These are phyloP conservation scores for Suhomyces vadensis DNA, from an alignment of 805 yeast species.

Conservation along the genomic window DNA sequence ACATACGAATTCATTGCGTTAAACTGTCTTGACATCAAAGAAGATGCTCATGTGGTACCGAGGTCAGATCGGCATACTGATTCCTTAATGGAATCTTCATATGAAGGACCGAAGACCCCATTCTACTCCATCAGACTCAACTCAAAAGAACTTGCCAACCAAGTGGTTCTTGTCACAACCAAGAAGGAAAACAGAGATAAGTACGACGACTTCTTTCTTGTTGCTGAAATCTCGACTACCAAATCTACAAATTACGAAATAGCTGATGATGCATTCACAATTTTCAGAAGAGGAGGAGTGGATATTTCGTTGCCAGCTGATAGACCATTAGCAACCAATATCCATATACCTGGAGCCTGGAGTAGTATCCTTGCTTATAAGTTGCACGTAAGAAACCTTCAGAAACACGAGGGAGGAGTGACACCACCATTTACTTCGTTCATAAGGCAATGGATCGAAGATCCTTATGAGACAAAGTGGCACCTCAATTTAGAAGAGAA, in stretches of 20 bases:
- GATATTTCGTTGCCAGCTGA: constrained; percentile 43
- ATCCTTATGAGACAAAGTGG: constrained; percentile 80
- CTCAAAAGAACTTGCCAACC: constrained; percentile 39
- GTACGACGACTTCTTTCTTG: constrained; percentile 30
- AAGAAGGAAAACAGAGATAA: constrained; percentile 22
- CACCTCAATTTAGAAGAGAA: constrained; percentile 51
- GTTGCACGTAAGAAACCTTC: constrained; percentile 23
- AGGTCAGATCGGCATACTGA: constrained; percentile 41
- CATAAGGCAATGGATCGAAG: constrained; percentile 62
- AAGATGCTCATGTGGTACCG: constrained; percentile 48
- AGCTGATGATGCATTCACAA: constrained; percentile 35
- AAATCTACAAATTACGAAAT: constrained; percentile 20
- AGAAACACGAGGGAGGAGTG: constrained; percentile 7
- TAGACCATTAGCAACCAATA: constrained; percentile 46
- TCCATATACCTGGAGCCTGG: constrained; percentile 59
- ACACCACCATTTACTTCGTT: constrained; percentile 53
- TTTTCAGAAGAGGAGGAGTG: constrained; percentile 42
- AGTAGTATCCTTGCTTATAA: constrained; percentile 61
- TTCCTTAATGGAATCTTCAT: constrained; percentile 53
- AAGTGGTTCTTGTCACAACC: constrained; percentile 53
- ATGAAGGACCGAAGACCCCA: constrained; percentile 50
- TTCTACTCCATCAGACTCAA: constrained; percentile 50
- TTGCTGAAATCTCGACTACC: constrained; percentile 36
- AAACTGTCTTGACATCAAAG: constrained; percentile 48
- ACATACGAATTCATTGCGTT: constrained; percentile 38